A percentile compares a stretch with the other conserved stretches of the same genome.
phyloP scores from a whole-genome alignment of 495 filamentous ascomycete species.

The Neurospora sp. region DNA sequence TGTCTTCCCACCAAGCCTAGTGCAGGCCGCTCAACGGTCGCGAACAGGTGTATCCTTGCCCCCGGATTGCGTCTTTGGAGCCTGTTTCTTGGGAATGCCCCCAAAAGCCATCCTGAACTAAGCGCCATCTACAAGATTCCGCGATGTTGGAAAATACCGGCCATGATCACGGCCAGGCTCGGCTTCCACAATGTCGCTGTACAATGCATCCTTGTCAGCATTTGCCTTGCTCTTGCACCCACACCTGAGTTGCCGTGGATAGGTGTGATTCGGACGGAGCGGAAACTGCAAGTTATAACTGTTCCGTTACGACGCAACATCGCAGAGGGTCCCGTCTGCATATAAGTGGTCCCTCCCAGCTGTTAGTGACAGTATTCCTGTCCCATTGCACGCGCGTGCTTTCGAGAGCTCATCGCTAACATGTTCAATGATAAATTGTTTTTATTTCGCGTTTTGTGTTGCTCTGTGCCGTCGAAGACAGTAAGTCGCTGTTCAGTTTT shows the following conservation, averaged over 20 bases:
- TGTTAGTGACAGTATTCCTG: background rate
- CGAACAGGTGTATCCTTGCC: background rate
- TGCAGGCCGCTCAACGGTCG: background rate
- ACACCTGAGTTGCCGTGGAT: background rate
- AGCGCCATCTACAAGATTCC: background rate
- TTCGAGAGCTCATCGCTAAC: background rate
- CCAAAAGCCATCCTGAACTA: background rate
- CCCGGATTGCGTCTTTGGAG: background rate
- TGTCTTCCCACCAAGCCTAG: background rate
- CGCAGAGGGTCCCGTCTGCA: background rate
- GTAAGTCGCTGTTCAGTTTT: background rate
- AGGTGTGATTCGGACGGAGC: background rate
- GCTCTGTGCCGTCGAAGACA: background rate
- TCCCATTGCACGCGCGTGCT: background rate
- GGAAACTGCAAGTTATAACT: background rate
- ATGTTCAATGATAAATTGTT: background rate
- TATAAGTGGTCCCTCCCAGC: background rate
- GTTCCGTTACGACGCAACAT: background rate
- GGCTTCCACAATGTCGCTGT: background rate
- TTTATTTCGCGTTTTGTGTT: background rate
- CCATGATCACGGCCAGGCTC: background rate
- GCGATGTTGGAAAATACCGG: background rate
- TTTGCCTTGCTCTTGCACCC: background rate
- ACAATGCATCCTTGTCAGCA: background rate
- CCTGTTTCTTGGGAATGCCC: background rate